Percentiles rank a stretch among this genome's conserved stretches.
Evolutionary conservation across 139 green algal species (phyloP).

Genomic region (Haematococcus sp.): DNA sequence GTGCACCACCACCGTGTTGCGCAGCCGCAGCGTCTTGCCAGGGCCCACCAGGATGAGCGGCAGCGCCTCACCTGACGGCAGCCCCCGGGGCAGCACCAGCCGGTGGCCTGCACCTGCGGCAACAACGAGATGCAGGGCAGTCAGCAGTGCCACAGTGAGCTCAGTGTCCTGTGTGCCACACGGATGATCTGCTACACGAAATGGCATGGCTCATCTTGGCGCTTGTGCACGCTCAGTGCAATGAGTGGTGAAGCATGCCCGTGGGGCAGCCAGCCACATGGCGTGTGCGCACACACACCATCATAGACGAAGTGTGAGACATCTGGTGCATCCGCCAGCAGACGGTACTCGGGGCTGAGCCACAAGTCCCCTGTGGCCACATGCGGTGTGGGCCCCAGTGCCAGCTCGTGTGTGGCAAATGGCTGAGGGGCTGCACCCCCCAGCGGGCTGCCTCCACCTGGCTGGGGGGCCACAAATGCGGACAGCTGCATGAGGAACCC

Average conservation of each 20-base stretch:
- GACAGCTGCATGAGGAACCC: conserved; percentile 81
- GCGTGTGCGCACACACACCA: conserved; percentile 47
- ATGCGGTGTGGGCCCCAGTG: conserved; percentile 25
- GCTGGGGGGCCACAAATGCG: conserved; percentile 69
- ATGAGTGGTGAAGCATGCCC: too few relatives aligned
- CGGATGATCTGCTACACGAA: too few relatives aligned
- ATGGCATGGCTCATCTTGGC: too few relatives aligned
- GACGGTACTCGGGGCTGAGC: conserved; percentile 75
- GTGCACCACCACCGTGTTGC: conserved; percentile 79
- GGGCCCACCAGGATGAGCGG: conserved; percentile 85
- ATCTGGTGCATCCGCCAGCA: conserved; percentile 78
- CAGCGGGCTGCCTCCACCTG: not conserved
- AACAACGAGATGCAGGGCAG: not conserved
- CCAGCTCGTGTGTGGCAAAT: conserved; percentile 36
- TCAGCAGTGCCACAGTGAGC: too few relatives aligned
- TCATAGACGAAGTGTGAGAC: conserved; percentile 68
- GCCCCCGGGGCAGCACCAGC: conserved; percentile 59
- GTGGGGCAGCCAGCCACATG: too few relatives aligned
- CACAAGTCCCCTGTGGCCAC: conserved; percentile 63
- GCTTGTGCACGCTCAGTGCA: too few relatives aligned
- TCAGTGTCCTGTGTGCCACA: too few relatives aligned
- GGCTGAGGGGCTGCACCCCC: conserved; percentile 9
- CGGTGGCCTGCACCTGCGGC: conserved; percentile 32
- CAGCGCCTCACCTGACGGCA: conserved; percentile 55
- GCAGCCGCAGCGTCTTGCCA: conserved; percentile 66